Percentiles rank a stretch among this genome's conserved stretches.
These are phyloP conservation scores for Colletotrichum sidae DNA, from an alignment of 2,329 filamentous ascomycete species.

Conservation along the genomic window DNA sequence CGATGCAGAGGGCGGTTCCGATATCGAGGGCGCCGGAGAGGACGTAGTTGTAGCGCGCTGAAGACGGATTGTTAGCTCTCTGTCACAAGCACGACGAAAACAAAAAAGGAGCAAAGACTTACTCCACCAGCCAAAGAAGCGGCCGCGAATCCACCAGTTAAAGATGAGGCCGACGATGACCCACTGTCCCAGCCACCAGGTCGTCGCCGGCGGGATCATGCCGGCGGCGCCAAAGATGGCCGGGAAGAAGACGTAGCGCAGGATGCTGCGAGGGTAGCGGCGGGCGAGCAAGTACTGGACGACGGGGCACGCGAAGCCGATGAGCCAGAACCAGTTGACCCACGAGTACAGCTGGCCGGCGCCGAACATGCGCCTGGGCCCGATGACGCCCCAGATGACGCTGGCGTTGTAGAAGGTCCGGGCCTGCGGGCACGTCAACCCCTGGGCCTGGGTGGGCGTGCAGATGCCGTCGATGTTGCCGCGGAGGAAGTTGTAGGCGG, in stretches of 20 bases:
- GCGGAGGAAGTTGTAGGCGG: conserved; percentile 53
- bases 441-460: conserved; percentile 56
- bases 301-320: conserved; percentile 60
- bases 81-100: too few species aligned
- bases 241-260: conserved; percentile 64
- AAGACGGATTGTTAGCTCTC: not conserved
- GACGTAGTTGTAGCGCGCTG: conserved; percentile 68
- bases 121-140: conserved; percentile 67
- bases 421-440: conserved; percentile 67
- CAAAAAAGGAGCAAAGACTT: conserved; percentile 26
- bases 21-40: conserved; percentile 69
- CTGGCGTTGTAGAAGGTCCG: conserved; percentile 71
- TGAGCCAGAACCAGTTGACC: conserved; percentile 65
- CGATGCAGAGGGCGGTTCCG: conserved; percentile 67
- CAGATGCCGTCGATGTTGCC: conserved; percentile 66
- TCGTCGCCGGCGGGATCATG: conserved; percentile 66
- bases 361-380: conserved; percentile 48
- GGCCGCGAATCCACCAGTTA: conserved; percentile 63
- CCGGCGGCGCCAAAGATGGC: conserved; percentile 63
- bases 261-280: conserved; percentile 56
- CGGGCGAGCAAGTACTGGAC: conserved; percentile 61
- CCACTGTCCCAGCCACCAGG: conserved; percentile 67
- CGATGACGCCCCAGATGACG: conserved; percentile 72
- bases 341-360: conserved; percentile 58
- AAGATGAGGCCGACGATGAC: conserved; percentile 66